Evolutionary conservation across 192 early-diverging fungal genomes (phyloP).

Genomic region (Spizellomyces punctatus): DNA sequence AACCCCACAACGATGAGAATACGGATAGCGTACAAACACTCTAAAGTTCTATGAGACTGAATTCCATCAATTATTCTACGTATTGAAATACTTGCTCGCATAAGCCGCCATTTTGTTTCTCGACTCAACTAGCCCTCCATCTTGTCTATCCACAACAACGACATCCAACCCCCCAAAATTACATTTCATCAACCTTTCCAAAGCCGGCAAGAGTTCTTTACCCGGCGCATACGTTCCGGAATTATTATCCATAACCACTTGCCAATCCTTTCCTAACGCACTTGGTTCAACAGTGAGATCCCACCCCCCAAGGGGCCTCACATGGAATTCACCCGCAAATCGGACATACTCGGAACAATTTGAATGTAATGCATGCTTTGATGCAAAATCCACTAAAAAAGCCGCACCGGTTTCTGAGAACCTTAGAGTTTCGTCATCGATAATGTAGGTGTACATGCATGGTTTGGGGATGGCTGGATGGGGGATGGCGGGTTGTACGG

Average conservation of each 20-base stretch:
- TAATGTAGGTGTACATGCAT: conserved; percentile 29
- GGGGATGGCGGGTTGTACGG: background rate
- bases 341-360: conserved; percentile 27
- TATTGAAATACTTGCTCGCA: background rate
- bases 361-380: conserved; percentile 22
- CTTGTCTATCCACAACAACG: conserved; percentile 7
- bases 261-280: conserved; percentile 1
- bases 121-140: background rate
- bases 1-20: no score
- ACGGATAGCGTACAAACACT: no score
- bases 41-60: no score
- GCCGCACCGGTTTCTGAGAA: conserved; percentile 26
- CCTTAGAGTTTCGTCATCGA: conserved; percentile 17
- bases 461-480: conserved; percentile 18
- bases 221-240: conserved; percentile 18
- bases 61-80: no score
- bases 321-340: conserved; percentile 29
- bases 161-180: conserved; percentile 14
- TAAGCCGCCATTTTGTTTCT: conserved; percentile 13
- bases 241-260: conserved; percentile 23
- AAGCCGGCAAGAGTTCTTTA: background rate
- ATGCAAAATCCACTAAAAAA: conserved; percentile 23
- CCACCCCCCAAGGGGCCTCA: conserved; percentile 17
- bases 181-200: background rate
- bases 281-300: background rate